Evolutionary conservation across 2,329 filamentous ascomycete genomes (phyloP).

Genomic region (Hirsutella minnesotensis): DNA sequence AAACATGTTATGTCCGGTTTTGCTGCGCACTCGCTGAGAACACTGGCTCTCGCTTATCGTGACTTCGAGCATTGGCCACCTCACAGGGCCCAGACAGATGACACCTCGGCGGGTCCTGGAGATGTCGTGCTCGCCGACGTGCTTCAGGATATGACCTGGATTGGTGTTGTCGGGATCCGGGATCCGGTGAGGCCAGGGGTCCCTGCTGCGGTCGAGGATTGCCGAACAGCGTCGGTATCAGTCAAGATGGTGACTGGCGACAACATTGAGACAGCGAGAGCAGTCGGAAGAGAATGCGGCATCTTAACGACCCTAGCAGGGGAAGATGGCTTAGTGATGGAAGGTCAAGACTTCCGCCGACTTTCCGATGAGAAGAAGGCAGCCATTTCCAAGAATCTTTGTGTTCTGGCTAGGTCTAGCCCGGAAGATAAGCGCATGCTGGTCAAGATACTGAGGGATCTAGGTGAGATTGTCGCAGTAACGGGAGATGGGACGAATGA

Average conservation of each 20-base stretch:
- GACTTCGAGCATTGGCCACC: too few relatives aligned
- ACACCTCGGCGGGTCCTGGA: constrained; percentile 33
- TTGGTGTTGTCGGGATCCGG: constrained; percentile 48
- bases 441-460: constrained; percentile 49
- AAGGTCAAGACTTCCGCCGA: constrained; percentile 44
- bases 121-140: constrained; percentile 14
- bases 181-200: constrained; percentile 55
- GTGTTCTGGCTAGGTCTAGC: constrained; percentile 56
- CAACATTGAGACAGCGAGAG: constrained; percentile 29
- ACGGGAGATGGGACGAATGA: constrained; percentile 58
- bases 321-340: constrained; percentile 56
- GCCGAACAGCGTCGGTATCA: constrained; percentile 51
- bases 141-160: constrained; percentile 23
- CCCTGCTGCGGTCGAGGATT: constrained; percentile 47
- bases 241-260: constrained; percentile 51
- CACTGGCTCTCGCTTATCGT: too few relatives aligned
- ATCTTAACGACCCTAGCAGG: constrained; percentile 40
- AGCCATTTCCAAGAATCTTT: constrained; percentile 46
- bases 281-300: constrained; percentile 30
- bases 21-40: too few relatives aligned
- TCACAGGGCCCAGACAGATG: constrained; percentile 33
- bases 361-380: constrained; percentile 34
- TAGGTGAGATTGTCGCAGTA: constrained; percentile 55
- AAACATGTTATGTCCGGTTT: constrained; percentile 35
- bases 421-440: constrained; percentile 57